phyloP scores from a whole-genome alignment of 257 asterid species.

The Ballota nigra region DNA sequence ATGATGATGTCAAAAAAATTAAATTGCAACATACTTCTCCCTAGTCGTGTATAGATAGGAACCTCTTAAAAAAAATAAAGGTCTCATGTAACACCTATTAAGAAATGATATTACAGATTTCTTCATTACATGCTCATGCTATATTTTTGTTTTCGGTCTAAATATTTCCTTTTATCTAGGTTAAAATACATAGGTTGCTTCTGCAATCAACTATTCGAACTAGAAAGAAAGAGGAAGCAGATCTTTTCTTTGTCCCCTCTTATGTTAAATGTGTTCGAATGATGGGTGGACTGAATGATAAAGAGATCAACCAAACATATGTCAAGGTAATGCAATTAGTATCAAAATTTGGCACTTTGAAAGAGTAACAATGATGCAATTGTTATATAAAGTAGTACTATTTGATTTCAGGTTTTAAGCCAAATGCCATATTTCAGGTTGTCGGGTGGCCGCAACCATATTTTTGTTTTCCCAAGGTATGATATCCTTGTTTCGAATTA shows the following conservation, averaged over 20 bases:
- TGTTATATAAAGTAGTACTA: constrained; percentile 22
- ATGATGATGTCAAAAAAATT: background rate
- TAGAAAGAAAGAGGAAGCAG: constrained; percentile 73
- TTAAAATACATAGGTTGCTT: constrained; percentile 82
- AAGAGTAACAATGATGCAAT: constrained; percentile 16
- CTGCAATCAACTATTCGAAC: constrained; percentile 72
- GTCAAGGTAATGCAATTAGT: constrained; percentile 55
- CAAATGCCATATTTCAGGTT: constrained; percentile 97
- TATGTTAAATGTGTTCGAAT: constrained; percentile 87
- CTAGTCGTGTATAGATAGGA: background rate
- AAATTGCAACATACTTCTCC: background rate
- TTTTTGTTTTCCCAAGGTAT: constrained; percentile 94
- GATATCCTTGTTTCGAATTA: constrained; percentile 7
- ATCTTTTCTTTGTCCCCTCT: constrained; percentile 84
- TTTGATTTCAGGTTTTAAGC: constrained; percentile 82
- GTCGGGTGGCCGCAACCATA: constrained; percentile 89
- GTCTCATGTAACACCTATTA: background rate
- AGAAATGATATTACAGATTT: background rate
- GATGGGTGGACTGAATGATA: constrained; percentile 92
- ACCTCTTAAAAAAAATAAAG: background rate
- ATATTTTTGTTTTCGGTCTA: background rate
- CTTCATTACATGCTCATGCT: background rate
- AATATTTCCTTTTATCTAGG: constrained; percentile 42
- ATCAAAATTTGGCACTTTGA: constrained; percentile 7
- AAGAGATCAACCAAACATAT: constrained; percentile 87